Evolutionary conservation across 768 basidiomycete species (phyloP).

Genomic region (Termitomyces bulborhizus): DNA sequence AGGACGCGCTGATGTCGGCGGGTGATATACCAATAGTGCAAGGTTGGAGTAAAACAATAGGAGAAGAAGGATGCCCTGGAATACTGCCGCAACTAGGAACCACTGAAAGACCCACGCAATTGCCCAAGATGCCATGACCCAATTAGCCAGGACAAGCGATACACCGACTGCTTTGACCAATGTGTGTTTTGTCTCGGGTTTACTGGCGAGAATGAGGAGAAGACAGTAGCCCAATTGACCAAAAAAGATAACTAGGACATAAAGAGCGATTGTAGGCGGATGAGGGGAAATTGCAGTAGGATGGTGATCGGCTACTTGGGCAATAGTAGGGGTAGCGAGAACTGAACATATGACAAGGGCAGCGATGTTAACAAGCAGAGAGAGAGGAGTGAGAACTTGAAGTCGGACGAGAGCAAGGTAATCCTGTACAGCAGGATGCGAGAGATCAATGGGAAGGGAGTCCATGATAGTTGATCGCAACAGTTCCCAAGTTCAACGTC

Average conservation of each 20-base stretch:
- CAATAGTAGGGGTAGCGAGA: conserved; percentile 59
- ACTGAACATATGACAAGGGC: conserved; percentile 62
- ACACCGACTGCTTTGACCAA: conserved; percentile 77
- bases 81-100: conserved; percentile 71
- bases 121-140: conserved; percentile 76
- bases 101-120: conserved; percentile 71
- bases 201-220: conserved; percentile 63
- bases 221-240: conserved; percentile 80
- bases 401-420: conserved; percentile 66
- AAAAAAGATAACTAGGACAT: conserved; percentile 54
- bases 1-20: conserved; percentile 51
- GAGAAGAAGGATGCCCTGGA: conserved; percentile 65
- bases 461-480: conserved; percentile 34
- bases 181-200: conserved; percentile 74
- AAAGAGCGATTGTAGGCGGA: conserved; percentile 47
- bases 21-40: conserved; percentile 68
- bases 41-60: conserved; percentile 76
- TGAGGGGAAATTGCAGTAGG: conserved; percentile 73
- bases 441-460: conserved; percentile 49
- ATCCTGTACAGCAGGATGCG: conserved; percentile 56
- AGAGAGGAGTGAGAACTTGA: conserved; percentile 84
- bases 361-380: conserved; percentile 75
- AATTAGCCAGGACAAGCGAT: conserved; percentile 71
- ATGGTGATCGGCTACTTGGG: conserved; percentile 34
- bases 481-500: neutral